Evolutionary conservation across 805 yeast genomes (phyloP), one percentile per base, ranked within the genome.

Genomic region (Candida dendrica): DNA sequence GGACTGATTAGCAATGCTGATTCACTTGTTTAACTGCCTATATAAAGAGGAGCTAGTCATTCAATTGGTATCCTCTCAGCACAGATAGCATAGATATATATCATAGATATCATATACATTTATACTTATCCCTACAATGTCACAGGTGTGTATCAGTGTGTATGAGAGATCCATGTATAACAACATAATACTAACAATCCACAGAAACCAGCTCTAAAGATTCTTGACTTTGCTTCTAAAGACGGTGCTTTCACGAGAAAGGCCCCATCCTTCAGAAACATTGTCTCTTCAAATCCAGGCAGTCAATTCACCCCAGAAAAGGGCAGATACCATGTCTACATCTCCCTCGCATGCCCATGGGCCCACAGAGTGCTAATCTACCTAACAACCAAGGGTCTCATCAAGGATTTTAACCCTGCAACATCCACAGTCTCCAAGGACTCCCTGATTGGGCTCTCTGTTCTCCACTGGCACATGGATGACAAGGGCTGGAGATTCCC

Each of bases 271-370:
- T 88, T 88, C 61, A 72, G 95, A 58, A 76, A 83, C 55, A 62
- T 63, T 19, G 79, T 89, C 37, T 75, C 84, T 2, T 51, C 72
- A 1, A 65, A 66, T 22, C 69, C 77, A 1, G 85, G 80, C 14
- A 74, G 87, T 13, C 61, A 70, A 46, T 86, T 79, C 59, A 68
- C 78, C 15, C 87, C 96, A 4, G 96, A 88, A 56, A 71, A 74
- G 37, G 77, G 77, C 44, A 74, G 98, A 54, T 91, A 91, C 59
- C 95, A 90, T 63, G 72, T 89, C 42, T 90, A 84, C 53, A 95
- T 88, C 10, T 83, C 93, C 1, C 69, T 72, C 38, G 96, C 96
- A 2, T 91, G 98, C 64, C 98, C 98, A 4, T 91, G 97, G 77
- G 97, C 97, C 1, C 95, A 87, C 58, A 73, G 98, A 47, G 78